These are phyloP conservation scores for Suillus fuscotomentosus DNA, from an alignment of 768 basidiomycete species.

Conservation along the genomic window DNA sequence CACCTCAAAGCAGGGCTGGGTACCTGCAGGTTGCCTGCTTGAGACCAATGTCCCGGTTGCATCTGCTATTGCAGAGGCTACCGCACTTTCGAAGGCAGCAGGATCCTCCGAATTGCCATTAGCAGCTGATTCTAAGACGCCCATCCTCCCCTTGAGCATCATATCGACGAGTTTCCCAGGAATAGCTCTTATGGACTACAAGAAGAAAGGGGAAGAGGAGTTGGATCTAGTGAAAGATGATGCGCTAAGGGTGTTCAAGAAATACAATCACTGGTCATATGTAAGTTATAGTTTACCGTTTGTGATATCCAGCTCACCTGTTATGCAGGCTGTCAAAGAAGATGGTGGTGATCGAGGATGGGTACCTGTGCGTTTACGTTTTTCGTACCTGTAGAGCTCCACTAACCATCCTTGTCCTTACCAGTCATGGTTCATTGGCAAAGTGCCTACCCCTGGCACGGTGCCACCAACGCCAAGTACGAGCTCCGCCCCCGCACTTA, in stretches of 20 bases:
- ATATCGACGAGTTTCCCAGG: slow-evolving; percentile 98
- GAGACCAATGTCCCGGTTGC: slow-evolving; percentile 92
- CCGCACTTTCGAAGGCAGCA: slow-evolving; percentile 52
- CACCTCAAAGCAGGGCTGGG: slow-evolving; percentile 88
- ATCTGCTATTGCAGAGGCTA: slow-evolving; percentile 81
- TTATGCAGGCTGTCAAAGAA: slow-evolving; percentile 82
- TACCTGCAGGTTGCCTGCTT: slow-evolving; percentile 94
- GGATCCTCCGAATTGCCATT: slow-evolving; percentile 40
- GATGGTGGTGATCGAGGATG: slow-evolving; percentile 92
- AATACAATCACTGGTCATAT: slow-evolving; percentile 98
- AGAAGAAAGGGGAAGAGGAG: slow-evolving; percentile 91
- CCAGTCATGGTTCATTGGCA: slow-evolving; percentile 94
- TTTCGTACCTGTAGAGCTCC: neutral
- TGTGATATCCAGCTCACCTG: slow-evolving; percentile 10
- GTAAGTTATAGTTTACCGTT: slow-evolving; percentile 39
- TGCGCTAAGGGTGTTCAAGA: slow-evolving; percentile 88
- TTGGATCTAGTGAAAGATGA: slow-evolving; percentile 88
- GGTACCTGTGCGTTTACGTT: slow-evolving; percentile 69
- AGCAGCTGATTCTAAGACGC: slow-evolving; percentile 50
- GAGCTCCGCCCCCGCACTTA: slow-evolving; percentile 37
- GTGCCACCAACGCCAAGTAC: slow-evolving; percentile 50
- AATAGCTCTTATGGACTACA: slow-evolving; percentile 94
- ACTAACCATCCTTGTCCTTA: slow-evolving; percentile 4
- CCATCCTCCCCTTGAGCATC: slow-evolving; percentile 87
- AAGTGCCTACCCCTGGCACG: slow-evolving; percentile 51